A percentile compares a stretch with the other conserved stretches of the same genome.
Evolutionary conservation across 2,329 filamentous ascomycete species (phyloP).

Genomic region (Fusarium pseudocircinatum): DNA sequence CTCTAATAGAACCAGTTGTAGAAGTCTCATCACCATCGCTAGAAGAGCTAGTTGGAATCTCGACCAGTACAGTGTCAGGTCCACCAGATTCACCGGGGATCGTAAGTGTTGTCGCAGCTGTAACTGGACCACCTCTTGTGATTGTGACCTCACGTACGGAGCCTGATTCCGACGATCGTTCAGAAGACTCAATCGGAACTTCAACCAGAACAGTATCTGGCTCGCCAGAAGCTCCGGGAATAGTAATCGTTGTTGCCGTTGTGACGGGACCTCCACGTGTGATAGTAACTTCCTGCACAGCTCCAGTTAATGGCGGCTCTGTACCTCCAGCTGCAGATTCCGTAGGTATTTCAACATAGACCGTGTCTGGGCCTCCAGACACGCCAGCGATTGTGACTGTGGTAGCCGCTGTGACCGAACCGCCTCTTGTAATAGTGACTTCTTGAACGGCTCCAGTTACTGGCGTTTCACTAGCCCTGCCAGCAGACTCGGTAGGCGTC

Average conservation of each 20-base stretch:
- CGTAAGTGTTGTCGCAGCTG: not conserved
- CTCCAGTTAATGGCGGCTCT: not conserved
- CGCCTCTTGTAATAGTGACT: not conserved
- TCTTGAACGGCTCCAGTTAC: not conserved
- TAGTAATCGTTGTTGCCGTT: not conserved
- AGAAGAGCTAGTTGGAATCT: not conserved
- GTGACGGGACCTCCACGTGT: not conserved
- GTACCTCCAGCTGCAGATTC: accelerated
- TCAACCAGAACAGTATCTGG: conserved; percentile 9
- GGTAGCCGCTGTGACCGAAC: not conserved
- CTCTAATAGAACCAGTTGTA: not conserved
- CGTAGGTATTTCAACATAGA: conserved; percentile 5
- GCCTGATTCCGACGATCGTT: not conserved
- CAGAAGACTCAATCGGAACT: not conserved
- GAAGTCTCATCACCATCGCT: accelerated
- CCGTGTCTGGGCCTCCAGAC: not conserved
- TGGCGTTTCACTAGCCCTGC: accelerated
- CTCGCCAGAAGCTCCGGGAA: not conserved
- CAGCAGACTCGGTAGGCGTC: not conserved
- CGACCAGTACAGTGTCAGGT: conserved; percentile 4
- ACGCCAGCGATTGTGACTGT: not conserved
- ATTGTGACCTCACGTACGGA: not conserved
- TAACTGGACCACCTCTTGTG: not conserved
- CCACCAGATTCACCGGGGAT: not conserved
- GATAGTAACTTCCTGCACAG: not conserved